Evolutionary conservation across 257 asterid species (phyloP).

Genomic region (Solanum rostratum): DNA sequence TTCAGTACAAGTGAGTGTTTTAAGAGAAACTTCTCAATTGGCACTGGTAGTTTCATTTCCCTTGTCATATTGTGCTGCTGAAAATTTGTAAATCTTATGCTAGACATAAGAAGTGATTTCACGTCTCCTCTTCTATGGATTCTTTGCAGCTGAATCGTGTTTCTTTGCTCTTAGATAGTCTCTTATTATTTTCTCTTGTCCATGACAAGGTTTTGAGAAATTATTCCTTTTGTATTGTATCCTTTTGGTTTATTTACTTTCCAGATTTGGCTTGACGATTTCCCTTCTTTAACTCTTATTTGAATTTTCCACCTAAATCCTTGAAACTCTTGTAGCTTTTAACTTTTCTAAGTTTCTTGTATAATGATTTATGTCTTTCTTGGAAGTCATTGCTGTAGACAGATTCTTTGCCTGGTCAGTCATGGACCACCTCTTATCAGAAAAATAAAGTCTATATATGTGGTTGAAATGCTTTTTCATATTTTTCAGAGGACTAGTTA

Average conservation of each 20-base stretch:
- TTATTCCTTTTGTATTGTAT: not conserved
- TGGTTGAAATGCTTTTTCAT: not conserved
- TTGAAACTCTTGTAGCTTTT: not conserved
- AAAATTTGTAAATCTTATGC: not conserved
- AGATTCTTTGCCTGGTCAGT: not conserved
- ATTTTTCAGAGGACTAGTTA: not conserved
- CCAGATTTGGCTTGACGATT: not conserved
- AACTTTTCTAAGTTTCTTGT: not conserved
- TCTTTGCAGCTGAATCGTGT: not conserved
- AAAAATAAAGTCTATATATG: not conserved
- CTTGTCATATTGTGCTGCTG: not conserved
- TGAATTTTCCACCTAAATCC: not conserved
- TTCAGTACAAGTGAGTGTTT: not conserved
- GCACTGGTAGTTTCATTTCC: not conserved
- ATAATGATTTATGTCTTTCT: not conserved
- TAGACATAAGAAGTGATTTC: not conserved
- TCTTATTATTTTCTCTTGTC: not conserved
- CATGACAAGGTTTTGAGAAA: not conserved
- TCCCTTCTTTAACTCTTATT: not conserved
- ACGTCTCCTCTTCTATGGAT: not conserved
- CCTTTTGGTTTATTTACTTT: not conserved
- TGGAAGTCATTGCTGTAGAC: not conserved
- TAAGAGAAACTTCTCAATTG: not conserved
- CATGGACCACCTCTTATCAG: not conserved
- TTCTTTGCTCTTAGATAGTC: not conserved